phyloP scores from a whole-genome alignment of 345 rosid species.

The Arabidopsis arenosa region DNA sequence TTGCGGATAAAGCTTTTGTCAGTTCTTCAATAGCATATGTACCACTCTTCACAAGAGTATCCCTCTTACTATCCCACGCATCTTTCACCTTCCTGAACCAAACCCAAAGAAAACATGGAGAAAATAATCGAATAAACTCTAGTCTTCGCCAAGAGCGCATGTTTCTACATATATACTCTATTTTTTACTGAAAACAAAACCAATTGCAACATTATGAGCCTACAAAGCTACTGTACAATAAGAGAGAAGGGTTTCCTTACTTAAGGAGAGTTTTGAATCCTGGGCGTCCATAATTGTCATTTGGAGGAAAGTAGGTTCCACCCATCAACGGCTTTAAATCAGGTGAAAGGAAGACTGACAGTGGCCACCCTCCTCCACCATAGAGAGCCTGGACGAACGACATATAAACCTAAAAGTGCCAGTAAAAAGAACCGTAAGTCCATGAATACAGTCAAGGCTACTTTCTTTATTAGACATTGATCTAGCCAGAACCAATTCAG shows the following conservation, averaged over 20 bases:
- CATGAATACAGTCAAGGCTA: not conserved
- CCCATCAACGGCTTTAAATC: constrained; percentile 96
- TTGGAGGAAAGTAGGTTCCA: constrained; percentile 94
- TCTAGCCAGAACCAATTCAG: not conserved
- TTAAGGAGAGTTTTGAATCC: constrained; percentile 89
- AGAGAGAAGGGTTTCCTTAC: constrained; percentile 44
- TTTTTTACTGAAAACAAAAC: not conserved
- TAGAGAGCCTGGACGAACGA: constrained; percentile 89
- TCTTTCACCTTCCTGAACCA: constrained; percentile 79
- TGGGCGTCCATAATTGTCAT: constrained; percentile 86
- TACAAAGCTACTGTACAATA: constrained; percentile 5
- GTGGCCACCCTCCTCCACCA: constrained; percentile 97
- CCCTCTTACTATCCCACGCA: constrained; percentile 80
- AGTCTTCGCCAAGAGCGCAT: not conserved
- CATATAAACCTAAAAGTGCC: constrained; percentile 78
- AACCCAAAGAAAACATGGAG: constrained; percentile 2
- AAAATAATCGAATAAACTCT: not conserved
- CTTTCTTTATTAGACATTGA: not conserved
- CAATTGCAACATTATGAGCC: not conserved
- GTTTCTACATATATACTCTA: not conserved
- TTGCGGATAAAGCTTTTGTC: constrained; percentile 81
- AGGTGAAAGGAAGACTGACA: constrained; percentile 87
- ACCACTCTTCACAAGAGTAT: constrained; percentile 73
- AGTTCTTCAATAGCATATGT: constrained; percentile 83
- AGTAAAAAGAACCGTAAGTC: not conserved